Evolutionary conservation across 2,329 filamentous ascomycete genomes (phyloP).

Genomic region (Beauveria pseudobassiana): DNA sequence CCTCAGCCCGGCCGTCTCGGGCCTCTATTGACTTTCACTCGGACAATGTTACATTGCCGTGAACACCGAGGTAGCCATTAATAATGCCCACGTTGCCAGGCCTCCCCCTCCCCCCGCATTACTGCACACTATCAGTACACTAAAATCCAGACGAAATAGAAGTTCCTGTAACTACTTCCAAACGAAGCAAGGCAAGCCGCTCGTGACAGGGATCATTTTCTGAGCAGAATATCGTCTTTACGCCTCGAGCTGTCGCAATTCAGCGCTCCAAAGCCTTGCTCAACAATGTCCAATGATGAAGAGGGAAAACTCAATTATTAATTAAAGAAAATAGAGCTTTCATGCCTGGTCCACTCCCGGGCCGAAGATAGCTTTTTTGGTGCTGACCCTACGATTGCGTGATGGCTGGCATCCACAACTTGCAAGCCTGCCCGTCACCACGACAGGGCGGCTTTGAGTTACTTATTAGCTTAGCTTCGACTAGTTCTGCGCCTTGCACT

Average conservation of each 20-base stretch:
- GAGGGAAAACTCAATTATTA: neutral
- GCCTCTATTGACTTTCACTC: too few relatives aligned
- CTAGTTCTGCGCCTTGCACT: neutral
- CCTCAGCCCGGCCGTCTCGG: too few relatives aligned
- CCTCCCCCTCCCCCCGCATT: too few relatives aligned
- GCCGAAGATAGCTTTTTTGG: neutral
- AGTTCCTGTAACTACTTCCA: neutral
- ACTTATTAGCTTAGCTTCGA: neutral
- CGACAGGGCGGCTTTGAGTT: neutral
- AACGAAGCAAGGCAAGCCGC: neutral
- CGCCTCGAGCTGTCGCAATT: neutral
- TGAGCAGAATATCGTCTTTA: neutral
- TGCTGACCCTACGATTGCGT: conserved; percentile 5
- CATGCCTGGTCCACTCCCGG: neutral
- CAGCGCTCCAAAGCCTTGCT: neutral
- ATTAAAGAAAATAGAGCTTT: neutral
- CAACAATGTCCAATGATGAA: neutral
- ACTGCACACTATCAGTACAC: too few relatives aligned
- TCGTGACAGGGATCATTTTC: neutral
- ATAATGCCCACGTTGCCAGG: too few relatives aligned
- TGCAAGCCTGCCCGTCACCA: too few relatives aligned
- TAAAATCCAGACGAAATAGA: neutral
- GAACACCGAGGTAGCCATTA: too few relatives aligned
- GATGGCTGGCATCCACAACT: neutral
- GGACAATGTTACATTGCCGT: too few relatives aligned